These are phyloP conservation scores for Xerocomellus chrysenteron DNA, from an alignment of 768 basidiomycete genomes.

Conservation along the genomic window DNA sequence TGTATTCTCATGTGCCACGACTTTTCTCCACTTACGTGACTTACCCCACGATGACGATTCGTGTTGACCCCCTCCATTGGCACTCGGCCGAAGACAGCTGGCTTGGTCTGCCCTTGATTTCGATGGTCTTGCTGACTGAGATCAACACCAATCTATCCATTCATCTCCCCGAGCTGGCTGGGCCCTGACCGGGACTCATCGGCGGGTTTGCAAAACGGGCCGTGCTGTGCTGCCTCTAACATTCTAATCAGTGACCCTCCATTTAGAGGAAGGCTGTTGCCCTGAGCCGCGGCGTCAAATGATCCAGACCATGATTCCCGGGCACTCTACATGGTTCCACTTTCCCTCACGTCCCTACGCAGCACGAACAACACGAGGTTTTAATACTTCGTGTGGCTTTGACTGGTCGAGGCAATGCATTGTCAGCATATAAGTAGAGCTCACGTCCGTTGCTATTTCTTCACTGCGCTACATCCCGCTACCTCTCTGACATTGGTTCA, in stretches of 20 bases:
- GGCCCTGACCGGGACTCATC: conserved; percentile 7
- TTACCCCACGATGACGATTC: conserved; percentile 24
- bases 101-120: conserved; percentile 7
- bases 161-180: conserved; percentile 20
- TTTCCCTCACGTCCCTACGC: conserved; percentile 30
- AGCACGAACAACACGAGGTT: conserved; percentile 36
- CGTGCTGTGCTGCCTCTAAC: conserved; percentile 30
- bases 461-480: conserved; percentile 14
- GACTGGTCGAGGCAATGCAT: conserved; percentile 30
- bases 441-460: conserved; percentile 17
- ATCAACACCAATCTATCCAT: conserved; percentile 9
- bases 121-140: not conserved
- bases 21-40: conserved; percentile 1
- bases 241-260: conserved; percentile 28
- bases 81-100: not conserved
- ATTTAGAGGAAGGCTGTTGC: conserved; percentile 34
- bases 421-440: conserved; percentile 31
- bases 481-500: conserved; percentile 10
- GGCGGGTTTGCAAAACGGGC: conserved; percentile 16
- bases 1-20: conserved; percentile 6
- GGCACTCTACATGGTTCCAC: conserved; percentile 22
- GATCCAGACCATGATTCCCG: conserved; percentile 35
- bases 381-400: conserved; percentile 28
- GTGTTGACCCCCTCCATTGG: not conserved
- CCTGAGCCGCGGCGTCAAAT: conserved; percentile 31